Evolutionary conservation across 2,329 filamentous ascomycete species (phyloP), one percentile per base, ranked within the genome.

Genomic region (Phaeoacremonium minimum): DNA sequence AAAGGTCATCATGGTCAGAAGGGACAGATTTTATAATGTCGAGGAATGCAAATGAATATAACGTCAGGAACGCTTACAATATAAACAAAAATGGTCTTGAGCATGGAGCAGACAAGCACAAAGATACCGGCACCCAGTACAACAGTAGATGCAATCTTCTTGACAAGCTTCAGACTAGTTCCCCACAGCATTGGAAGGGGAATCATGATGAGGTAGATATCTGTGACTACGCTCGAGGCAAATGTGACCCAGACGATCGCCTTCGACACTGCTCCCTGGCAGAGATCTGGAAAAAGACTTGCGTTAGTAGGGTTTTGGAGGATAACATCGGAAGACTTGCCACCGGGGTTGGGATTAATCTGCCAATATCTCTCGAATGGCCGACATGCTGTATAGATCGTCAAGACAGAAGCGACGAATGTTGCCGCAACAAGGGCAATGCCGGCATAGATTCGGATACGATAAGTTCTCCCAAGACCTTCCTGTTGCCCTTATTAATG

Each of bases 291-390:
- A n/a, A n/a, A n/a, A n/a, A n/a, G n/a, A n/a, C n/a, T n/a, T n/a
- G n/a, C n/a, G n/a, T n/a, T n/a, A n/a, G n/a, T n/a, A n/a, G n/a
- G n/a, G n/a, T n/a, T n/a, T n/a, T n/a, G n/a, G n/a, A n/a, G n/a
- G n/a, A n/a, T n/a, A n/a, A n/a, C n/a, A n/a, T n/a, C n/a, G n/a
- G 22, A 26, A 26, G 12, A 60, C 69, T 46, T 49, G 74, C 70
- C 66, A 9, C 76, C 74, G 1, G 76, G 76, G 18, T 80, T 53
- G 0, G 77, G 77, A 35, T 68, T 58, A 33, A 81, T 77, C 50
- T 80, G 74, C 75, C 76, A 81, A 47, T 75, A 73, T 28, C 64
- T 65, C 17, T 58, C 44, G 36, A 80, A 66, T 0, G 75, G 75
- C 16, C 61, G 61, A 44, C 77, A 81, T 7, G 66, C 65, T 4